Conservation (phyloP, 2,329 filamentous ascomycete genomes). For the Fusarium compactum region DNA sequence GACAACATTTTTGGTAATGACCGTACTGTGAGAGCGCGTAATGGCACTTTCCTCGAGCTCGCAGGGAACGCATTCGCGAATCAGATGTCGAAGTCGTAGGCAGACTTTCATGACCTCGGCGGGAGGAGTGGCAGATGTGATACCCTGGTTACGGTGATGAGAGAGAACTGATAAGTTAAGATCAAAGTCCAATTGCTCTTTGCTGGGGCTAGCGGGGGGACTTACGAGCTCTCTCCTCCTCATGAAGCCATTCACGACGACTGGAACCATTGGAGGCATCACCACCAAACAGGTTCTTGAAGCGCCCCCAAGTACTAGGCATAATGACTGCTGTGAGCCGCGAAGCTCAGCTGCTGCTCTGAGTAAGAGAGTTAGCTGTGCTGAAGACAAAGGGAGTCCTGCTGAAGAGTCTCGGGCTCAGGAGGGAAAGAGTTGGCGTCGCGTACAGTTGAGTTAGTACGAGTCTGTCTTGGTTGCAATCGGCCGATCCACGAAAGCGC, state of each 20-base stretch:
- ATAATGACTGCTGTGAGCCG: slow-evolving; percentile 32
- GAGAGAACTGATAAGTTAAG: slow-evolving; percentile 69
- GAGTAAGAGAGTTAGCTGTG: background rate
- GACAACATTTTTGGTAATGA: slow-evolving; percentile 86
- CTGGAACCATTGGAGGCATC: slow-evolving; percentile 35
- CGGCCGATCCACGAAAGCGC: slow-evolving; percentile 8
- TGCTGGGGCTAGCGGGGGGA: slow-evolving; percentile 3
- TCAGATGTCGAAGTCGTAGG: slow-evolving; percentile 87
- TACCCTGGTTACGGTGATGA: slow-evolving; percentile 66
- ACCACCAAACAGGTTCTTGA: slow-evolving; percentile 49
- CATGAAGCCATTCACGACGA: slow-evolving; percentile 55
- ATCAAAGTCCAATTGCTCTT: slow-evolving; percentile 2
- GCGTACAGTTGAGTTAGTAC: slow-evolving; percentile 3
- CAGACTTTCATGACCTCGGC: slow-evolving; percentile 89
- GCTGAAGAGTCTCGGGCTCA: background rate
- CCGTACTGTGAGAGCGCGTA: slow-evolving; percentile 82
- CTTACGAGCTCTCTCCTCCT: slow-evolving; percentile 61
- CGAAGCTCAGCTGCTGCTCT: background rate
- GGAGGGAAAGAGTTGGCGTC: slow-evolving; percentile 5
- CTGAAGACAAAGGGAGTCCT: background rate
- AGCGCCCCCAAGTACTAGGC: slow-evolving; percentile 47
- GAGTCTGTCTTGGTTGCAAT: slow-evolving; percentile 4
- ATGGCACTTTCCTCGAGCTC: slow-evolving; percentile 83
- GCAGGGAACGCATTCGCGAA: slow-evolving; percentile 90
- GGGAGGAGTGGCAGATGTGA: slow-evolving; percentile 77